A percentile compares a stretch with the other conserved stretches of the same genome.
Conservation (phyloP, 2,329 filamentous ascomycete genomes). For the Hypoxylon rubiginosum region DNA sequence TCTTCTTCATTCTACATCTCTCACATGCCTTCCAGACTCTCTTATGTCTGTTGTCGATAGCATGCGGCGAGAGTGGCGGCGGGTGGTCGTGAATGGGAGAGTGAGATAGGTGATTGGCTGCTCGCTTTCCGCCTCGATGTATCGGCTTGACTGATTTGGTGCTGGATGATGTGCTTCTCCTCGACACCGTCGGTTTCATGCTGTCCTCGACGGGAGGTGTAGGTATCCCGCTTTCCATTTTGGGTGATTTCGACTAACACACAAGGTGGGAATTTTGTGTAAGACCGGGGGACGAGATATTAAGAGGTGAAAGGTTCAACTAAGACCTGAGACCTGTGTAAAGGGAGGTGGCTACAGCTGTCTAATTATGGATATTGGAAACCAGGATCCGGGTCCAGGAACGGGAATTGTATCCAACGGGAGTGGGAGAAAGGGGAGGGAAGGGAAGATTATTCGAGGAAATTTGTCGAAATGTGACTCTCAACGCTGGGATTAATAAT, state of each 20-base stretch:
- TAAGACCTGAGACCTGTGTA: slow-evolving; percentile 10
- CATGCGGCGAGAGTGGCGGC: slow-evolving; percentile 55
- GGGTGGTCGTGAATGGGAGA: slow-evolving; percentile 56
- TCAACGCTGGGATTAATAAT: slow-evolving; percentile 52
- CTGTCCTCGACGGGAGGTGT: slow-evolving; percentile 64
- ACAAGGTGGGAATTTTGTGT: slow-evolving; percentile 16
- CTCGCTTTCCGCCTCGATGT: slow-evolving; percentile 66
- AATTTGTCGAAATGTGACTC: slow-evolving; percentile 45
- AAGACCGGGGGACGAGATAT: slow-evolving; percentile 15
- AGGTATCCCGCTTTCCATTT: slow-evolving; percentile 66
- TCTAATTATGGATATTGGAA: slow-evolving; percentile 28
- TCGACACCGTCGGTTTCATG: slow-evolving; percentile 46
- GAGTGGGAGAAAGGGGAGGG: slow-evolving; percentile 21
- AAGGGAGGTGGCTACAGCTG: slow-evolving; percentile 17
- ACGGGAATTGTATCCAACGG: slow-evolving; percentile 18
- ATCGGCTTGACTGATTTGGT: slow-evolving; percentile 64
- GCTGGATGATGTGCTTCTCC: slow-evolving; percentile 53
- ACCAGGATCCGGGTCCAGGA: slow-evolving; percentile 19
- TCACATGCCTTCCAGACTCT: slow-evolving; percentile 77
- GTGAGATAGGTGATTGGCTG: slow-evolving; percentile 57
- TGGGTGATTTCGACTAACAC: slow-evolving; percentile 44
- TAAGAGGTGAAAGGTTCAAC: slow-evolving; percentile 21
- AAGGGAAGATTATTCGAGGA: slow-evolving; percentile 36
- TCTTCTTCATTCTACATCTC: slow-evolving; percentile 77
- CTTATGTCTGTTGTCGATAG: slow-evolving; percentile 70